Evolutionary conservation across 345 rosid genomes (phyloP), one percentile per base, ranked within the genome.

Genomic region (Durio zibethinus): DNA sequence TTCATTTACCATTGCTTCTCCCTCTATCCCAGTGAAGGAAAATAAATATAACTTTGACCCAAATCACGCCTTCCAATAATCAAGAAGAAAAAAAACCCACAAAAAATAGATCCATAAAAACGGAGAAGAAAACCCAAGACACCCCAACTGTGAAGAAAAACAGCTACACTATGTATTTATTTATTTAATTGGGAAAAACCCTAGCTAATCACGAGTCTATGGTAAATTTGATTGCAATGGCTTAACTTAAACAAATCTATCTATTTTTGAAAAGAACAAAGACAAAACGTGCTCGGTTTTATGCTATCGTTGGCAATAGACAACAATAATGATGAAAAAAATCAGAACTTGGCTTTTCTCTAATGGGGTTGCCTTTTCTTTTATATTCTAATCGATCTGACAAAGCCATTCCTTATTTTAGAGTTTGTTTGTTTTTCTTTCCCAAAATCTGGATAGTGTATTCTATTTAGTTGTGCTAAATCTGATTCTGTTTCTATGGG

Each of bases 321-420:
- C 38, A 48, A 29, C 29, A 48, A n/a, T n/a, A n/a, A n/a, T n/a
- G n/a, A n/a, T n/a, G n/a, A n/a, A n/a, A n/a, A 23, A 40, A 40
- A 10, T 10, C 42, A 48, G 9, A 48, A 42, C 42, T 52, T 53
- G 29, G 62, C 45, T 52, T 72, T 45, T 52, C 45, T 67, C 35
- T 36, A 62, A 45, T 65, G 50, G 23, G 68, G 45, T 72, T 7
- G 38, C 59, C 62, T 71, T 79, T 11, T 33, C 61, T 33, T n/a
- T n/a, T n/a, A n/a, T n/a, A n/a, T n/a, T n/a, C 52, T 53, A 15
- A 77, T 40, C 69, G n/a, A n/a, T 50, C 85, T 78, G 76, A 70
- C 84, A 80, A 76, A 48, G 35, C 72, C 60, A 63, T 75, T 42
- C 45, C 45, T 72, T 72, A 45, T 57, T 38, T 77, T 82, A 73